phyloP scores from a whole-genome alignment of 768 basidiomycete genomes.

The Xerocomellus intermedius region DNA sequence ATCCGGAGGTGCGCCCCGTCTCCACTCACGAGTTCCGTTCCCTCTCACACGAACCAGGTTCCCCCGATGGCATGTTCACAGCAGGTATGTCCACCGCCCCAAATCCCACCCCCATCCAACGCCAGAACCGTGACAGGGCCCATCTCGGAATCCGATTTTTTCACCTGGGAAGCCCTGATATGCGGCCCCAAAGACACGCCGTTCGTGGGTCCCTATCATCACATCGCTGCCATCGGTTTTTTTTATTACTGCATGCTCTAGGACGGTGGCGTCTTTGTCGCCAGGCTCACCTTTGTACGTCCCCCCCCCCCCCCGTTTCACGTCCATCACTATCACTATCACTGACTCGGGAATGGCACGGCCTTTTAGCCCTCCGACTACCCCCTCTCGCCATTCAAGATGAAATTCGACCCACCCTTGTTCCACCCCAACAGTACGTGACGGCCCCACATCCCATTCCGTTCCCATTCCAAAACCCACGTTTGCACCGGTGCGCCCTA shows the following conservation, averaged over 20 bases:
- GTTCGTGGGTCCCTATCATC: conserved; percentile 56
- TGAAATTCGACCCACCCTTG: conserved; percentile 96
- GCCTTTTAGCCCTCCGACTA: conserved; percentile 72
- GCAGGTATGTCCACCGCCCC: conserved; percentile 64
- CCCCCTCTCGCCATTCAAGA: conserved; percentile 97
- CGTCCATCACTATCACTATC: too few relatives aligned
- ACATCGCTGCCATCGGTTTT: too few relatives aligned
- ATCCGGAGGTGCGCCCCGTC: conserved; percentile 55
- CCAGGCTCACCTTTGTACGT: conserved; percentile 87
- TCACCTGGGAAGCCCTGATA: conserved; percentile 95
- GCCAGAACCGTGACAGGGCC: conserved; percentile 52
- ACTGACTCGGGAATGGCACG: not conserved
- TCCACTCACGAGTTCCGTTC: too few relatives aligned
- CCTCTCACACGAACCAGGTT: conserved; percentile 42
- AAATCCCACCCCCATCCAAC: not conserved
- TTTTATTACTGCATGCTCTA: conserved; percentile 24
- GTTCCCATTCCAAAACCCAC: too few relatives aligned
- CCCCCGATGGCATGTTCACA: conserved; percentile 95
- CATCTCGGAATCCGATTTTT: conserved; percentile 89
- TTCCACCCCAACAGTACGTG: conserved; percentile 95
- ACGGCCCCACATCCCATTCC: not conserved
- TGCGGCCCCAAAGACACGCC: conserved; percentile 93
- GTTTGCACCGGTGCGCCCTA: too few relatives aligned
- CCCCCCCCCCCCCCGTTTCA: too few relatives aligned
- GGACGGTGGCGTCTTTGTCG: conserved; percentile 95